These are phyloP conservation scores for Penicillium sp. DNA, from an alignment of 2,329 filamentous ascomycete genomes.

Conservation along the genomic window DNA sequence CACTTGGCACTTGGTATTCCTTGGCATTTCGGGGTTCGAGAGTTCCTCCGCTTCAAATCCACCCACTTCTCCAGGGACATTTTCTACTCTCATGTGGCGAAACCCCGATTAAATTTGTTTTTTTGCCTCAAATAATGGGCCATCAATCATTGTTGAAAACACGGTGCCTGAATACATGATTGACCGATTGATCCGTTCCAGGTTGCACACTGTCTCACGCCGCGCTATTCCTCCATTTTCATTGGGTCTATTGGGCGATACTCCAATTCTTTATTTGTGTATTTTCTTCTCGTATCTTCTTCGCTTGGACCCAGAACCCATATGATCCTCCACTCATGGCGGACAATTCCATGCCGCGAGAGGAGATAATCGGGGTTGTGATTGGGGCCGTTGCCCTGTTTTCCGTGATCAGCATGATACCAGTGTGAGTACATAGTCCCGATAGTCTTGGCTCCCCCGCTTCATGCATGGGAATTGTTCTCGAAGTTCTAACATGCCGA, in stretches of 20 bases:
- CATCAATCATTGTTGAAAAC: background rate
- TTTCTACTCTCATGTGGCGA: background rate
- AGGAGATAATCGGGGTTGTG: conserved; percentile 30
- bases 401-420: conserved; percentile 28
- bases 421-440: conserved; percentile 26
- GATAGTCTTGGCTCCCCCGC: conserved; percentile 14
- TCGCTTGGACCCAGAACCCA: conserved; percentile 10
- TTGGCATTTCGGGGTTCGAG: conserved; percentile 22
- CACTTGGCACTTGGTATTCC: conserved; percentile 15
- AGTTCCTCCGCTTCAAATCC: conserved; percentile 21
- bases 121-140: background rate
- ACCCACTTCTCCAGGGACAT: conserved; percentile 7
- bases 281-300: conserved; percentile 9
- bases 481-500: conserved; percentile 9
- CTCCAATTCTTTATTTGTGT: conserved; percentile 1
- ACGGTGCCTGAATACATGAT: conserved; percentile 6
- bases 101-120: background rate
- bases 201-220: conserved; percentile 4
- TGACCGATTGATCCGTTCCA: conserved; percentile 8
- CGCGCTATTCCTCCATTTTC: background rate
- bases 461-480: conserved; percentile 15
- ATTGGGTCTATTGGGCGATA: conserved; percentile 10
- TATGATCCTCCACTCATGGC: conserved; percentile 23
- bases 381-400: conserved; percentile 31
- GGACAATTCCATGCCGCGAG: conserved; percentile 17